Conservation (phyloP, 305 asterid genomes). For the Rubia tinctorum region DNA sequence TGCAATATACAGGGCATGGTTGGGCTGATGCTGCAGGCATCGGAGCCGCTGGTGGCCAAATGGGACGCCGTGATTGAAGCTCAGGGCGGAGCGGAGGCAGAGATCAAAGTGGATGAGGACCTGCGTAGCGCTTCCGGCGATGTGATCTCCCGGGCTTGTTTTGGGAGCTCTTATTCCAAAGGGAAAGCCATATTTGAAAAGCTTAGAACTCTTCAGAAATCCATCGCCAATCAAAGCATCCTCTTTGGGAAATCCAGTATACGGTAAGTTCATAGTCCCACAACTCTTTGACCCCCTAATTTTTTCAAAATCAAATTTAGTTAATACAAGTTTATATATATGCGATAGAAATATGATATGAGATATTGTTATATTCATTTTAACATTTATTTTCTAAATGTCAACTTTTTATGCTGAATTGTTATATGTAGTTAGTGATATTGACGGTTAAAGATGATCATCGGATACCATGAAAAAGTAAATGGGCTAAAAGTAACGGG, state of each 20-base stretch:
- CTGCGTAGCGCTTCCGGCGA: slow-evolving; percentile 68
- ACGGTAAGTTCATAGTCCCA: slow-evolving; percentile 37
- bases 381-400: too few relatives aligned
- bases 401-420: too few relatives aligned
- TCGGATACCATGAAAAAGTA: too few relatives aligned
- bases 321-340: too few relatives aligned
- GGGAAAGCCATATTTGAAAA: slow-evolving; percentile 69
- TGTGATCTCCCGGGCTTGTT: slow-evolving; percentile 81
- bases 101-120: slow-evolving; percentile 61
- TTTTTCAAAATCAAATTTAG: too few relatives aligned
- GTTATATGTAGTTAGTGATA: too few relatives aligned
- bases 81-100: slow-evolving; percentile 42
- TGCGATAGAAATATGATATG: too few relatives aligned
- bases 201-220: slow-evolving; percentile 72
- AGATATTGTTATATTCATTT: too few relatives aligned
- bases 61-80: slow-evolving; percentile 53
- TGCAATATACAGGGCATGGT: slow-evolving; percentile 71
- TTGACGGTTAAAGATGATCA: too few relatives aligned
- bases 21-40: slow-evolving; percentile 68
- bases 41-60: slow-evolving; percentile 37
- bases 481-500: too few relatives aligned
- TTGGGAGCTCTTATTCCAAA: slow-evolving; percentile 69
- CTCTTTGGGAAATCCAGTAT: slow-evolving; percentile 53
- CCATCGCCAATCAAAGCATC: slow-evolving; percentile 47
- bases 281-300: too few relatives aligned